Evolutionary conservation across 179 eudicot species (phyloP).

Genomic region (Pouteria campechiana): DNA sequence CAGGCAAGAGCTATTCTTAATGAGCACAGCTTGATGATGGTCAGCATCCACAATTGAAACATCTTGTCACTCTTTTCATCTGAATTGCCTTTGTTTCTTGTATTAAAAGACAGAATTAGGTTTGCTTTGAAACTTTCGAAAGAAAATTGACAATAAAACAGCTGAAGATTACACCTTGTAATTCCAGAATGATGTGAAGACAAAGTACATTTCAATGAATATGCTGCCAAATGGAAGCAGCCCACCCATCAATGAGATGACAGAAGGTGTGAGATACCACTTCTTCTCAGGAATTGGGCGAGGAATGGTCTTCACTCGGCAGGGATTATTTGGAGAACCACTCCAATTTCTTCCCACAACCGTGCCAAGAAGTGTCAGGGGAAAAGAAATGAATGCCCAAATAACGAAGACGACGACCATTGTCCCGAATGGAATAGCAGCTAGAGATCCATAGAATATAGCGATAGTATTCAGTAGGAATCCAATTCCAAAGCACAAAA

Average conservation of each 20-base stretch:
- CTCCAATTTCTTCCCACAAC: conserved; percentile 87
- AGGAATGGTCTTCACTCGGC: conserved; percentile 93
- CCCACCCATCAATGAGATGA: conserved; percentile 82
- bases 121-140: no score
- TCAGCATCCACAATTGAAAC: no score
- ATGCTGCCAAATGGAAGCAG: conserved; percentile 89
- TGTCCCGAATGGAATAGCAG: conserved; percentile 92
- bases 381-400: conserved; percentile 93
- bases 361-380: conserved; percentile 89
- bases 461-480: conserved; percentile 76
- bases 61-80: no score
- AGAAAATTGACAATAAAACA: no score
- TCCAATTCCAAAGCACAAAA: conserved; percentile 88
- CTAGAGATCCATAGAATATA: conserved; percentile 80
- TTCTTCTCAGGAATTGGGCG: conserved; percentile 95
- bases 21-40: no score
- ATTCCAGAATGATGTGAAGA: conserved; percentile 91
- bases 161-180: no score
- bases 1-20: no score
- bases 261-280: conserved; percentile 86
- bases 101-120: no score
- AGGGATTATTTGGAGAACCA: conserved; percentile 92
- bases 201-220: conserved; percentile 88
- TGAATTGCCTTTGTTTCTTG: no score
- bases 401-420: conserved; percentile 80